A percentile compares a stretch with the other conserved stretches of the same genome.
Evolutionary conservation across 345 rosid species (phyloP).

Genomic region (Salix viminalis): DNA sequence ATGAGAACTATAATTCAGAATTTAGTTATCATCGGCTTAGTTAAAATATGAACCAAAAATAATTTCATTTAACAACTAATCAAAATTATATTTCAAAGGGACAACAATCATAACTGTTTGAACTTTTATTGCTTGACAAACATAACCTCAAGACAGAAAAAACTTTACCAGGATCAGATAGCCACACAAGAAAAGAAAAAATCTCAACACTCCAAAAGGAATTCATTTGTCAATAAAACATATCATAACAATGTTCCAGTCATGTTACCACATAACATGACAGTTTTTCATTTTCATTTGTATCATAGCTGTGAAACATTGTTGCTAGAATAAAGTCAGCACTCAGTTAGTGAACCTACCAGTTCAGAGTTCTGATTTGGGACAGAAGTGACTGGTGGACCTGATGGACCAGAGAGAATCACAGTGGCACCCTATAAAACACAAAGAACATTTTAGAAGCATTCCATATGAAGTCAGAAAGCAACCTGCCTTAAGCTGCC

Average conservation of each 20-base stretch:
- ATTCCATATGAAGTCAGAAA: constrained; percentile 7
- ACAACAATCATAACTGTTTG: not conserved
- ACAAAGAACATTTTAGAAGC: constrained; percentile 25
- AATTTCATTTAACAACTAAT: not conserved
- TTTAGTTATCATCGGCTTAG: not conserved
- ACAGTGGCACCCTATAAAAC: constrained; percentile 79
- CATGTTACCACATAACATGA: not conserved
- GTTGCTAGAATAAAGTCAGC: not conserved
- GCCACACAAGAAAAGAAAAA: not conserved
- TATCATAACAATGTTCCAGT: not conserved
- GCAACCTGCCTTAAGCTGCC: not conserved
- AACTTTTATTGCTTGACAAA: not conserved
- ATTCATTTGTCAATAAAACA: not conserved
- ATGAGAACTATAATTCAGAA: not conserved
- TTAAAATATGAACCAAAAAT: not conserved
- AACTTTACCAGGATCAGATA: not conserved
- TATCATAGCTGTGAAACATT: not conserved
- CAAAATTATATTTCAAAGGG: not conserved
- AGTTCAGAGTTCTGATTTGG: constrained; percentile 84
- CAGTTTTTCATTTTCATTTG: not conserved
- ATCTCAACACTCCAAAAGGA: not conserved
- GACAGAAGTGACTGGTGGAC: constrained; percentile 82
- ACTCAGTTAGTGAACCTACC: constrained; percentile 40
- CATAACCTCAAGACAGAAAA: not conserved
- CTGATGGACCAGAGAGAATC: constrained; percentile 96